phyloP scores from a whole-genome alignment of 495 filamentous ascomycete genomes.

The Talaromyces liani region DNA sequence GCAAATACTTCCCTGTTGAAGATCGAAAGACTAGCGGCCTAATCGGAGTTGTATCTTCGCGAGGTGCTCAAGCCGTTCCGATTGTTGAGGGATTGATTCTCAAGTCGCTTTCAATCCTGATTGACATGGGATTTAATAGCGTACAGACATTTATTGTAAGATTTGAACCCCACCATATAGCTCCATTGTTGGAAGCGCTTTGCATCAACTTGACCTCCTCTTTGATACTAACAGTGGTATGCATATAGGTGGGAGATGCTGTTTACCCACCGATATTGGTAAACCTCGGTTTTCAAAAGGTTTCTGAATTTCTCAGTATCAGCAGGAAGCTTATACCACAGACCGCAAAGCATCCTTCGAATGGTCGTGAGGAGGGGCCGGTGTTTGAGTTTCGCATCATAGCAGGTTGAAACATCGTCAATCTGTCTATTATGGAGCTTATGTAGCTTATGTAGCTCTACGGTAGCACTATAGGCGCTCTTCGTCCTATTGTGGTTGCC shows the following conservation, averaged over 20 bases:
- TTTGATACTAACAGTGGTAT: neutral
- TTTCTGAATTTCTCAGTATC: slow-evolving; percentile 9
- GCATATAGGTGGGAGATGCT: neutral
- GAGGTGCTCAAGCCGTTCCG: neutral
- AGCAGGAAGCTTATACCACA: neutral
- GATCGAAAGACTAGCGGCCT: slow-evolving; percentile 1
- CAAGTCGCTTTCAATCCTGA: neutral
- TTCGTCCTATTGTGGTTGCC: neutral
- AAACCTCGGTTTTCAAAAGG: slow-evolving; percentile 4
- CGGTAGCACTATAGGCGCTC: neutral
- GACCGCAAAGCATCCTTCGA: neutral
- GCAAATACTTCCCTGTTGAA: slow-evolving; percentile 1
- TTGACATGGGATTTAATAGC: slow-evolving; percentile 6
- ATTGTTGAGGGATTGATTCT: neutral
- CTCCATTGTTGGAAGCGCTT: neutral
- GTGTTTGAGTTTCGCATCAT: neutral
- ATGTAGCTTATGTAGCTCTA: neutral
- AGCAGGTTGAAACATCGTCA: neutral
- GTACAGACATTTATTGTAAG: slow-evolving; percentile 6
- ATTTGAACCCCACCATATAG: neutral
- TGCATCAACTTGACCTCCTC: neutral
- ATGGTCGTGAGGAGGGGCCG: neutral
- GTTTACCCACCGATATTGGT: slow-evolving; percentile 1
- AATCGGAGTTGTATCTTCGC: neutral
- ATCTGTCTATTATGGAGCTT: neutral